Base-by-base conservation (phyloP, 345 rosid genomes). In the Cochlearia excelsa region DNA sequence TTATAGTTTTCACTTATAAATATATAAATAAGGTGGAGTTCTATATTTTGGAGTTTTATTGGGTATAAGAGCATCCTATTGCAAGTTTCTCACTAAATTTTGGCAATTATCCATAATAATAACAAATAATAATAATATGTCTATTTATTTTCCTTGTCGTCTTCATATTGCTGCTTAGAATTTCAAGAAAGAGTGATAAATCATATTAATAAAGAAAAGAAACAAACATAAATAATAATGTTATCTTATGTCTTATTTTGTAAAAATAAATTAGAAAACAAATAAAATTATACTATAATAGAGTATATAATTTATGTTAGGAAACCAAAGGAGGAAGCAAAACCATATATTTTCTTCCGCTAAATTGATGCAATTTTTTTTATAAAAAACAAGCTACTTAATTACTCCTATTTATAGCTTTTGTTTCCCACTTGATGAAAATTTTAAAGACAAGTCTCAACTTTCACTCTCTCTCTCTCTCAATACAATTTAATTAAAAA, bases 151-250 rank as follows among this genome's bases (percentile, higher is more conserved):
- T 31, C 23, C 2, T 5, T 56, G 26, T 26, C 29, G 33, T 50
- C 34, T 55, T 47, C 69, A 10, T 23, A 11, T 30, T 33, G 37
- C 51, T 41, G 45, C 59, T 51, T 67, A 42, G 45, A 57, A 26
- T 49, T 49, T 52, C 53, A 59, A 58, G 53, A 67, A 49, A 66
- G 71, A 42, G 45, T 41, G 59, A 51, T 46, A 28, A 51, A 9
- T 0, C 33, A 58, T 28, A 51, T 30, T 11, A 10, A 58, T 43
- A 31, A 43, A 58, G 45, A 51, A 1, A 46, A 68, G 49, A 45
- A 51, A 11, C 37, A 45, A 39, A 2, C 3, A 49, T 33, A 3
- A 33, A 5, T 5, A 33, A 33, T 5, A 33, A 33, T 33, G 35
- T 3, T 33, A 33, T 33, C 5, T 33, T 5, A 11, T 51, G 53